These are phyloP conservation scores for Phaeosphaeria sp. DNA, from an alignment of 2,329 filamentous ascomycete genomes.

Conservation along the genomic window DNA sequence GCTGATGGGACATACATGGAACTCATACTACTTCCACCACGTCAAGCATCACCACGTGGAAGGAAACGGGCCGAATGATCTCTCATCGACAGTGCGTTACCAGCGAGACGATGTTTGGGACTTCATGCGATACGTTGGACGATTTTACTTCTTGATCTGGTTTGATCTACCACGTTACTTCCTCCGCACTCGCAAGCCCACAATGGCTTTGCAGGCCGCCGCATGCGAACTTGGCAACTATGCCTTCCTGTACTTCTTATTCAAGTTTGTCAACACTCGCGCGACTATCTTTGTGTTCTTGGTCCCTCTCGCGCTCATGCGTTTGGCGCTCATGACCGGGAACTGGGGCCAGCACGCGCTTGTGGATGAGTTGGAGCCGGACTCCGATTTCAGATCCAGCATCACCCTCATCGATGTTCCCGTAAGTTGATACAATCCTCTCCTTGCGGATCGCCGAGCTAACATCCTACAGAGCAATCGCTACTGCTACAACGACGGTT, in stretches of 20 bases:
- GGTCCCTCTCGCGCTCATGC: slow-evolving; percentile 69
- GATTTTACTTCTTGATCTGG: slow-evolving; percentile 78
- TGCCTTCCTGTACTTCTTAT: slow-evolving; percentile 58
- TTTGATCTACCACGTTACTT: slow-evolving; percentile 79
- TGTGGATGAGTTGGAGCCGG: slow-evolving; percentile 75
- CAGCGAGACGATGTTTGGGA: slow-evolving; percentile 71
- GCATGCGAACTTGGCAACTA: slow-evolving; percentile 66
- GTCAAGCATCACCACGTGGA: slow-evolving; percentile 87
- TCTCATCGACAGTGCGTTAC: slow-evolving; percentile 78
- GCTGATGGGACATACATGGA: slow-evolving; percentile 83
- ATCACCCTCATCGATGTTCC: slow-evolving; percentile 81
- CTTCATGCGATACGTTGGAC: slow-evolving; percentile 74
- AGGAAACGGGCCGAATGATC: slow-evolving; percentile 77
- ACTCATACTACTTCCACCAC: slow-evolving; percentile 84
- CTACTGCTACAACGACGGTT: slow-evolving; percentile 83
- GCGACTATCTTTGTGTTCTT: slow-evolving; percentile 71
- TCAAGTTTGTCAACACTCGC: slow-evolving; percentile 54
- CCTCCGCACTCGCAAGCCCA: slow-evolving; percentile 64
- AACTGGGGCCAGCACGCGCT: slow-evolving; percentile 88
- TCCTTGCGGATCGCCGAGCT: slow-evolving; percentile 1
- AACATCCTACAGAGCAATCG: slow-evolving; percentile 69
- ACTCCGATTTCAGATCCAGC: slow-evolving; percentile 79
- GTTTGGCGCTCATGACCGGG: slow-evolving; percentile 77
- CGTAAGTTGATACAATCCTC: slow-evolving; percentile 57
- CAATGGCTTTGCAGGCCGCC: slow-evolving; percentile 61